Evolutionary conservation across 805 yeast genomes (phyloP).

Genomic region (Babjeviella inositovora): DNA sequence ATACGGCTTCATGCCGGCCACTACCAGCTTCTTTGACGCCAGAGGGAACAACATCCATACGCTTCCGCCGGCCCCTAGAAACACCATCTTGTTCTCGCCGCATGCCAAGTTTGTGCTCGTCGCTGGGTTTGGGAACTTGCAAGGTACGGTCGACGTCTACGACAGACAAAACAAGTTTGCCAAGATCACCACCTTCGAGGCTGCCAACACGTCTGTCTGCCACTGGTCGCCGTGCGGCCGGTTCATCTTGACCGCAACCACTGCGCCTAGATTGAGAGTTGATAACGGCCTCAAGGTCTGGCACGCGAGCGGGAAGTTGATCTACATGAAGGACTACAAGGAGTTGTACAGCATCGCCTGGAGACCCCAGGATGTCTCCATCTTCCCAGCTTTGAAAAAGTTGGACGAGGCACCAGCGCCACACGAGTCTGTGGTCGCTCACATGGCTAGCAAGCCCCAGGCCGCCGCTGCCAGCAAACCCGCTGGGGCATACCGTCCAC

Average conservation of each 20-base stretch:
- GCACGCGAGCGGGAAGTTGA: constrained; percentile 78
- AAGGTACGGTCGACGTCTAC: constrained; percentile 89
- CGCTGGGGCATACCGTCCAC: constrained; percentile 91
- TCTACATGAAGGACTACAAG: constrained; percentile 61
- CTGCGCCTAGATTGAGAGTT: constrained; percentile 91
- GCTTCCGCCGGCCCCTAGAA: constrained; percentile 76
- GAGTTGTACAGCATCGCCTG: constrained; percentile 76
- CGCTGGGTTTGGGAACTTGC: constrained; percentile 96
- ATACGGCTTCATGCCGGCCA: constrained; percentile 96
- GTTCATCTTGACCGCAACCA: constrained; percentile 85
- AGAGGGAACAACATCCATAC: constrained; percentile 79
- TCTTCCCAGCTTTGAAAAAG: constrained; percentile 36
- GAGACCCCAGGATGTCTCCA: constrained; percentile 48
- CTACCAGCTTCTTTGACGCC: constrained; percentile 86
- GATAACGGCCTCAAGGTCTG: constrained; percentile 91
- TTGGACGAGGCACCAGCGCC: constrained; percentile 44
- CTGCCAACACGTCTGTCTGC: constrained; percentile 90
- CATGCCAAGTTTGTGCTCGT: constrained; percentile 82
- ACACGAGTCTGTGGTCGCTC: constrained; percentile 56
- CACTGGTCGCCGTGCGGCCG: constrained; percentile 98
- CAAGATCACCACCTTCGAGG: constrained; percentile 71
- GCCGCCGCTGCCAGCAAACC: constrained; percentile 30
- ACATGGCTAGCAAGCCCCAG: constrained; percentile 17
- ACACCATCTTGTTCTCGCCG: constrained; percentile 84
- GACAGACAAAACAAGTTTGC: constrained; percentile 80